Evolutionary conservation across 176 grass and related monocot species (phyloP).

Genomic region (Cenchrus fungigraminus): DNA sequence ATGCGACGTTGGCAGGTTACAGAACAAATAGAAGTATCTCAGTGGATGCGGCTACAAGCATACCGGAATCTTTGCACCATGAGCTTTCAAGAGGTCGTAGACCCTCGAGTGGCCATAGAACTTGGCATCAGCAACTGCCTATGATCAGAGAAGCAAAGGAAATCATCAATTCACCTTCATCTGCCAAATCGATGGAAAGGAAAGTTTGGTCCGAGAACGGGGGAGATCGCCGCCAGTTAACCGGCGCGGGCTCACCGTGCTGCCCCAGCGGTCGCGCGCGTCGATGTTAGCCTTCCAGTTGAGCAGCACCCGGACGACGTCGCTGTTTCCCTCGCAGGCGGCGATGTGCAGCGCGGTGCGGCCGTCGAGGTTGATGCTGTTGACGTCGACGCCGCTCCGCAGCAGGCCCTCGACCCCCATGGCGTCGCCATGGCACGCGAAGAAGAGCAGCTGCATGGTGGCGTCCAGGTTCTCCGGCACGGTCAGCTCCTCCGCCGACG

Average conservation of each 20-base stretch:
- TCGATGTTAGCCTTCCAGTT: conserved; percentile 92
- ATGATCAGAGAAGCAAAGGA: neutral
- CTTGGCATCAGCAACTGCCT: conserved; percentile 89
- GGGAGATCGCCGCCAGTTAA: too few species aligned
- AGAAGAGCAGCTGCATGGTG: conserved; percentile 97
- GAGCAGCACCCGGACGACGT: conserved; percentile 76
- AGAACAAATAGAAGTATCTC: neutral
- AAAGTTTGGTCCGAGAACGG: neutral
- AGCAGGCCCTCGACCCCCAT: conserved; percentile 64
- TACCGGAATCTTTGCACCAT: conserved; percentile 86
- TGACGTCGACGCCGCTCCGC: conserved; percentile 74
- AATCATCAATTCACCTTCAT: neutral
- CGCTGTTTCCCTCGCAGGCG: conserved; percentile 70
- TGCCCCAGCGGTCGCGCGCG: conserved; percentile 92
- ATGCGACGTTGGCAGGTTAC: neutral
- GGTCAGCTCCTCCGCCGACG: conserved; percentile 53
- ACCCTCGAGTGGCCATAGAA: conserved; percentile 75
- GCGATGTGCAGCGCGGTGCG: conserved; percentile 95
- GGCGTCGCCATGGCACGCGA: conserved; percentile 83
- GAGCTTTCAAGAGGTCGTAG: conserved; percentile 78
- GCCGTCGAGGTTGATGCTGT: conserved; percentile 97
- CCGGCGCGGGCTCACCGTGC: conserved; percentile 63
- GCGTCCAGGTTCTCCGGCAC: conserved; percentile 82
- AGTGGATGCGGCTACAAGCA: neutral
- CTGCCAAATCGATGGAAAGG: neutral